These are phyloP conservation scores for Ceratocystis albifundus DNA, from an alignment of 2,329 filamentous ascomycete genomes.

Conservation along the genomic window DNA sequence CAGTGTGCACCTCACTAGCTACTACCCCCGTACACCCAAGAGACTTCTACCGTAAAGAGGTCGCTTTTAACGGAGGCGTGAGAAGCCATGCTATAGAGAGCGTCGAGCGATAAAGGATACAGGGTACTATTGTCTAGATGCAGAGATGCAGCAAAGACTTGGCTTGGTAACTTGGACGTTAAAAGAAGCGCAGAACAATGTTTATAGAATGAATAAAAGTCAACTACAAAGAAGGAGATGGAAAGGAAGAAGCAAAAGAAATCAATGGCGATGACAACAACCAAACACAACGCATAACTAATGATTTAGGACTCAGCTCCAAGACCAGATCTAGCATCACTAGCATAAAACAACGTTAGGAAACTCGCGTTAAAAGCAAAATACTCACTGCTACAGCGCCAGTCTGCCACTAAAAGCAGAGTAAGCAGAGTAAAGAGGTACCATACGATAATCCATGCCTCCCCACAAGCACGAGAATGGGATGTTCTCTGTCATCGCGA, in stretches of 20 bases:
- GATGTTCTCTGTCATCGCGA: not conserved
- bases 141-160: not conserved
- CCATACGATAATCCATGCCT: not conserved
- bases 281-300: too few species aligned
- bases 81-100: not conserved
- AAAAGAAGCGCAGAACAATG: slow-evolving; percentile 1
- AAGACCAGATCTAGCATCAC: too few species aligned
- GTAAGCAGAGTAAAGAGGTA: not conserved
- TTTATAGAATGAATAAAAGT: slow-evolving; percentile 9
- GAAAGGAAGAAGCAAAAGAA: not conserved
- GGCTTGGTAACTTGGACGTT: not conserved
- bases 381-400: not conserved
- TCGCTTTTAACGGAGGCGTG: not conserved
- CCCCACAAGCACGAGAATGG: not conserved
- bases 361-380: not conserved
- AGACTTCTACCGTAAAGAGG: slow-evolving; percentile 39
- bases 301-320: not conserved
- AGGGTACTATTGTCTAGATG: slow-evolving; percentile 5
- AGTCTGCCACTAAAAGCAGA: too few species aligned
- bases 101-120: not conserved
- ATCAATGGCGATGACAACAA: not conserved
- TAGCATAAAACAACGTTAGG: not conserved
- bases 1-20: slow-evolving; percentile 46
- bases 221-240: not conserved
- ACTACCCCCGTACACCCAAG: slow-evolving; percentile 51